Conservation (phyloP, 148 eudicot genomes). For the Rhododendron henanense region DNA sequence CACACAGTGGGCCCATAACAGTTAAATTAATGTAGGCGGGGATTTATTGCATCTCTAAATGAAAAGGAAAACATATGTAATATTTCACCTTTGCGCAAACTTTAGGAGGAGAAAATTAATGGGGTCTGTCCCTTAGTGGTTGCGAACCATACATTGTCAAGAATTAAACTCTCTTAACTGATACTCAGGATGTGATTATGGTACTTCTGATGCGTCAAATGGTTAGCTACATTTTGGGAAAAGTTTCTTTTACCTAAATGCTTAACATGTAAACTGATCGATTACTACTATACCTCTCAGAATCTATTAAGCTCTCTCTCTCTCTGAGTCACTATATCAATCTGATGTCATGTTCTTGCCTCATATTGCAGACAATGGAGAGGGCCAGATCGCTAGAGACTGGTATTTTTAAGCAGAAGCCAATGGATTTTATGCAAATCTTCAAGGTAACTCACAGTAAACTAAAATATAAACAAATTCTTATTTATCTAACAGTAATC, state of each 20-base stretch:
- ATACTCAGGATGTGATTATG: not conserved
- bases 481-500: not conserved
- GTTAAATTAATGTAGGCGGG: not conserved
- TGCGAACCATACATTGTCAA: not conserved
- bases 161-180: not conserved
- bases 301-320: not conserved
- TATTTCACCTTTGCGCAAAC: not conserved
- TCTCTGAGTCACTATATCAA: not conserved
- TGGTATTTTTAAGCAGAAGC: constrained; percentile 78
- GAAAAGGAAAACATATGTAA: not conserved
- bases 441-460: constrained; percentile 54
- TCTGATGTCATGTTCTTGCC: constrained; percentile 7
- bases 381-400: constrained; percentile 85
- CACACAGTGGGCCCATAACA: not conserved
- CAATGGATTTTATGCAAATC: constrained; percentile 82
- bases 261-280: not conserved
- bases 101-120: not conserved
- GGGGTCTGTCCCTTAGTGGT: not conserved
- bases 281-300: not conserved
- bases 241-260: not conserved
- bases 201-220: not conserved
- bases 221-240: not conserved
- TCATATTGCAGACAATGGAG: constrained; percentile 83
- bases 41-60: not conserved
- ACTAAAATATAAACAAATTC: not conserved